Conservation (phyloP, 495 filamentous ascomycete genomes). For the Umbilicaria muhlenbergii region DNA sequence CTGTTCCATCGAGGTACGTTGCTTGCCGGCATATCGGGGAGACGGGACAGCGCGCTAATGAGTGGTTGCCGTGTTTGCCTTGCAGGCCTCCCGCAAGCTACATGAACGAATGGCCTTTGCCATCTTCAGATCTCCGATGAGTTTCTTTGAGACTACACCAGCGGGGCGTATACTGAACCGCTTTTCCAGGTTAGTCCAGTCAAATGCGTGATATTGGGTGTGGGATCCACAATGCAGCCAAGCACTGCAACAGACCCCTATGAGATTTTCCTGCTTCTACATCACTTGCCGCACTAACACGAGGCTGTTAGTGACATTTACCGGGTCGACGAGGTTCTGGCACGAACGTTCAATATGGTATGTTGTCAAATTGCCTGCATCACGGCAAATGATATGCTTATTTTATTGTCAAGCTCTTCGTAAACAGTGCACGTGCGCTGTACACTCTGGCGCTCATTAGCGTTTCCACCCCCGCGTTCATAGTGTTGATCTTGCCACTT, state of each 20-base stretch:
- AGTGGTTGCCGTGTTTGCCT: conserved; percentile 11
- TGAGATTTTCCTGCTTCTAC: too few relatives aligned
- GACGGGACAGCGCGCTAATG: background rate
- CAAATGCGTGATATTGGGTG: background rate
- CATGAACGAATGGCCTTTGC: conserved; percentile 97
- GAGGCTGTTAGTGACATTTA: conserved; percentile 62
- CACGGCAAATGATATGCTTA: conserved; percentile 8
- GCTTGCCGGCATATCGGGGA: background rate
- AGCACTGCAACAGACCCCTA: background rate
- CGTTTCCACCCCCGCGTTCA: conserved; percentile 62
- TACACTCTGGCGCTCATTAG: conserved; percentile 85
- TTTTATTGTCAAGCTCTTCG: conserved; percentile 51
- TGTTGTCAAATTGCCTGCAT: conserved; percentile 6
- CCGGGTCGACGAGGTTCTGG: conserved; percentile 86
- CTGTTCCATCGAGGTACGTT: conserved; percentile 83
- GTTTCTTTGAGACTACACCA: conserved; percentile 97
- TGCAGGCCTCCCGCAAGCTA: conserved; percentile 75
- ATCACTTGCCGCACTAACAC: too few relatives aligned
- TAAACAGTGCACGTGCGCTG: conserved; percentile 66
- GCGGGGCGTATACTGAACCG: conserved; percentile 91
- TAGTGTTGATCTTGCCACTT: conserved; percentile 67
- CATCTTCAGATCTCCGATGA: conserved; percentile 97
- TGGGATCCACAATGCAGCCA: background rate
- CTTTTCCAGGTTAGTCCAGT: conserved; percentile 64
- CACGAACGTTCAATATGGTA: conserved; percentile 77